A percentile compares a stretch with the other conserved stretches of the same genome.
phyloP scores from a whole-genome alignment of 805 yeast genomes.

The Naumovozyma dairenensis region DNA sequence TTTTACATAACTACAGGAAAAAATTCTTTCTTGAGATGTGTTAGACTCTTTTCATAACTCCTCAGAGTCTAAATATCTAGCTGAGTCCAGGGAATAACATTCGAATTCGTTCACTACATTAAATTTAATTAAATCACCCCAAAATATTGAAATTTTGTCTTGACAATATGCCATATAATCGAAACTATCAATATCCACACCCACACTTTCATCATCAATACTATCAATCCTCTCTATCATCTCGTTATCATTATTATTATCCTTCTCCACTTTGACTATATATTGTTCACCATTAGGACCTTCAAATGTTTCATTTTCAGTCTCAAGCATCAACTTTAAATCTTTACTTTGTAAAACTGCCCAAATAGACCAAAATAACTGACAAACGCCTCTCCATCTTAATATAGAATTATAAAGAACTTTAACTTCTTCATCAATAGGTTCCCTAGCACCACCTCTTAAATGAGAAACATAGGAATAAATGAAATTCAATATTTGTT shows the following conservation, averaged over 20 bases:
- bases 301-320: constrained; percentile 28
- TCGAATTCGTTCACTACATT: constrained; percentile 37
- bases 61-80: constrained; percentile 3
- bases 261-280: constrained; percentile 24
- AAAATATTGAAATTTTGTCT: constrained; percentile 61
- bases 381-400: constrained; percentile 74
- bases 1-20: background rate
- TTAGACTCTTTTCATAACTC: background rate
- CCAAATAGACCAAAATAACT: constrained; percentile 83
- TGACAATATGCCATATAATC: constrained; percentile 67
- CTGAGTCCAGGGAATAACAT: background rate
- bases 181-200: constrained; percentile 51
- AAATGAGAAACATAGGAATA: constrained; percentile 68
- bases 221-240: constrained; percentile 15
- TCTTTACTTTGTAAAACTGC: constrained; percentile 72
- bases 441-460: constrained; percentile 21
- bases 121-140: constrained; percentile 63
- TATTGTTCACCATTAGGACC: constrained; percentile 52
- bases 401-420: constrained; percentile 53
- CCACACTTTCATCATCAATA: constrained; percentile 20
- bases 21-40: background rate
- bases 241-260: constrained; percentile 17
- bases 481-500: constrained; percentile 61
- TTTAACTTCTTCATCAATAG: constrained; percentile 38
- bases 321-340: constrained; percentile 7